phyloP scores from a whole-genome alignment of 2,329 filamentous ascomycete species.

The Talaromyces piceae region DNA sequence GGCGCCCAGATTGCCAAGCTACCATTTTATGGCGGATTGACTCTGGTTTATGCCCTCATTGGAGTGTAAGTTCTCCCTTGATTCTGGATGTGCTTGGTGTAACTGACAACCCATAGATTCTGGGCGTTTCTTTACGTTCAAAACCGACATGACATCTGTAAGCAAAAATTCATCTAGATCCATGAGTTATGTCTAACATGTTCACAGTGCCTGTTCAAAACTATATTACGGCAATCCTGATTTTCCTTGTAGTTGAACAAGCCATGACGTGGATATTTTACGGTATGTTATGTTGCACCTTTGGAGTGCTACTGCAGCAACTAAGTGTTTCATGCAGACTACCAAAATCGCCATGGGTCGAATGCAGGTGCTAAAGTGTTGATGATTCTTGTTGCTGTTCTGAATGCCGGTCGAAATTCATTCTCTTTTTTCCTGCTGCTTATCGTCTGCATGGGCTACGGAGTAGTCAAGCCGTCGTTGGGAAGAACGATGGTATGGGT shows the following conservation, averaged over 20 bases:
- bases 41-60: constrained; percentile 86
- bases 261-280: constrained; percentile 99
- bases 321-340: constrained; percentile 55
- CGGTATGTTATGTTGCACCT: constrained; percentile 42
- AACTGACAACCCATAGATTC: constrained; percentile 46
- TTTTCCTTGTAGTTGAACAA: constrained; percentile 93
- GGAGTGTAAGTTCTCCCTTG: constrained; percentile 48
- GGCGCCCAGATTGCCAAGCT: constrained; percentile 95
- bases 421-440: constrained; percentile 97
- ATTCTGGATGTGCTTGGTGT: background rate
- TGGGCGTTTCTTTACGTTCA: constrained; percentile 97
- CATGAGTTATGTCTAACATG: constrained; percentile 4
- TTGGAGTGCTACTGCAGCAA: background rate
- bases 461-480: constrained; percentile 88
- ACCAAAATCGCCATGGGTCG: constrained; percentile 80
- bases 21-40: constrained; percentile 91
- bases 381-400: constrained; percentile 81
- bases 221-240: constrained; percentile 94
- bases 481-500: constrained; percentile 93
- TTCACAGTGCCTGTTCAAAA: constrained; percentile 81
- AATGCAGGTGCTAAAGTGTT: constrained; percentile 76
- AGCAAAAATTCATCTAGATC: constrained; percentile 6
- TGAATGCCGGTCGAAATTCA: constrained; percentile 91
- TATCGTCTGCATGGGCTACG: constrained; percentile 99
- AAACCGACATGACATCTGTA: constrained; percentile 82